Conservation (phyloP, 768 basidiomycete species). For the Termitomyces sp. region DNA sequence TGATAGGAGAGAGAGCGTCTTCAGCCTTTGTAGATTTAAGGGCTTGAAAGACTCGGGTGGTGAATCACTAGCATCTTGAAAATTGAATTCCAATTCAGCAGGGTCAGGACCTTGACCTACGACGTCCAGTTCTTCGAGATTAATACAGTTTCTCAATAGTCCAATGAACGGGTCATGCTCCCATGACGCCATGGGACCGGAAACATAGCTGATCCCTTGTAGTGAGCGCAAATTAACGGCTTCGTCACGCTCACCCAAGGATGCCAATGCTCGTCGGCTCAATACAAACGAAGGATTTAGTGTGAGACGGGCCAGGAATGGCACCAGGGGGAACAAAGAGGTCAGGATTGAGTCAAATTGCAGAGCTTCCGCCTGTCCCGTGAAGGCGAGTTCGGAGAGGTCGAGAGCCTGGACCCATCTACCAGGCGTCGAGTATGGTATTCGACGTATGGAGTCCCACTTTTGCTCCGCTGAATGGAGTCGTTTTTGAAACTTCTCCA, state of each 20-base stretch:
- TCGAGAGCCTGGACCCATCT: constrained; percentile 82
- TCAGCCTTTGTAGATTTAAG: constrained; percentile 56
- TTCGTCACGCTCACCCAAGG: constrained; percentile 53
- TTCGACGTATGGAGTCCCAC: constrained; percentile 89
- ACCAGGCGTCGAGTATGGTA: constrained; percentile 84
- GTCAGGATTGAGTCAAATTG: constrained; percentile 63
- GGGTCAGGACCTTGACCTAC: constrained; percentile 59
- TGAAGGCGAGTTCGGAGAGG: constrained; percentile 52
- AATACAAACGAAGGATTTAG: constrained; percentile 58
- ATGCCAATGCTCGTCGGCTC: constrained; percentile 56
- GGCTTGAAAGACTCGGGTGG: constrained; percentile 38
- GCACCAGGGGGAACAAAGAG: constrained; percentile 62
- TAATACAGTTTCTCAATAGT: constrained; percentile 52
- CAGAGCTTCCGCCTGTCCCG: constrained; percentile 47
- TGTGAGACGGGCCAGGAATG: constrained; percentile 55
- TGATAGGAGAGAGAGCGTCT: constrained; percentile 59
- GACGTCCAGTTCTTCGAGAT: constrained; percentile 64
- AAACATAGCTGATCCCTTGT: constrained; percentile 54
- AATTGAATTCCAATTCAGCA: constrained; percentile 41
- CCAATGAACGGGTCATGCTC: constrained; percentile 59
- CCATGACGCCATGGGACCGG: constrained; percentile 29
- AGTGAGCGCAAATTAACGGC: constrained; percentile 47
- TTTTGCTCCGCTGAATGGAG: constrained; percentile 65
- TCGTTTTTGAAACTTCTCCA: constrained; percentile 58
- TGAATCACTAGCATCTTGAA: constrained; percentile 22